A percentile compares a stretch with the other conserved stretches of the same genome.
These are phyloP conservation scores for Lentinula guzmanii DNA, from an alignment of 768 basidiomycete genomes.

Conservation along the genomic window DNA sequence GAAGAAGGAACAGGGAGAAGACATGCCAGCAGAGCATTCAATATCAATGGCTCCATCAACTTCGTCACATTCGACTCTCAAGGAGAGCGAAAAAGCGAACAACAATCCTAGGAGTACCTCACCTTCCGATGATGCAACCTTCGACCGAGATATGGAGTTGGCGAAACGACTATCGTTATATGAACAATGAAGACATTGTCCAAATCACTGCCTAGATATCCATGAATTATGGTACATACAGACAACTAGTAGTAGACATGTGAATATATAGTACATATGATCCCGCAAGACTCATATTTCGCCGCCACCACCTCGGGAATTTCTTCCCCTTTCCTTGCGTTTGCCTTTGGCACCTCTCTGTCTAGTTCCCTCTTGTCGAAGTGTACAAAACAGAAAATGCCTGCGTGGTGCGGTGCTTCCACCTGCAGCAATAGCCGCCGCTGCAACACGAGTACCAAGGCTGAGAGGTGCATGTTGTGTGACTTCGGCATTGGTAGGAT, in stretches of 20 bases:
- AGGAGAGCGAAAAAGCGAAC: not conserved
- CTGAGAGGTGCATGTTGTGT: not conserved
- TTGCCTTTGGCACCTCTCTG: conserved; percentile 22
- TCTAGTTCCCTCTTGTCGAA: conserved; percentile 53
- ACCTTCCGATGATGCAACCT: conserved; percentile 12
- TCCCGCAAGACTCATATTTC: not conserved
- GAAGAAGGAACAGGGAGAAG: conserved; percentile 10
- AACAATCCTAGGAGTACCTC: conserved; percentile 2
- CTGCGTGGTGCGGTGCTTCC: conserved; percentile 67
- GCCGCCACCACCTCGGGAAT: not conserved
- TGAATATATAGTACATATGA: too few species aligned
- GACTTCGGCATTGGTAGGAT: conserved; percentile 27
- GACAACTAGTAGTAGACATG: too few species aligned
- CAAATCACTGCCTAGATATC: not conserved
- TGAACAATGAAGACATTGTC: conserved; percentile 16
- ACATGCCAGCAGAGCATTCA: not conserved
- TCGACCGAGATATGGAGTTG: conserved; percentile 22
- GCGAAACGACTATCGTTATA: conserved; percentile 28
- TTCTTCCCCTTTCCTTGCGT: not conserved
- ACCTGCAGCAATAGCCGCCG: conserved; percentile 51
- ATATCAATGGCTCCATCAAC: not conserved
- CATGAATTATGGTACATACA: too few species aligned
- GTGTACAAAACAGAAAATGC: conserved; percentile 78
- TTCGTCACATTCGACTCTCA: not conserved
- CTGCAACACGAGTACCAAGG: conserved; percentile 56